Conservation (phyloP, 2,329 filamentous ascomycete species). For the Trichoderma breve region DNA sequence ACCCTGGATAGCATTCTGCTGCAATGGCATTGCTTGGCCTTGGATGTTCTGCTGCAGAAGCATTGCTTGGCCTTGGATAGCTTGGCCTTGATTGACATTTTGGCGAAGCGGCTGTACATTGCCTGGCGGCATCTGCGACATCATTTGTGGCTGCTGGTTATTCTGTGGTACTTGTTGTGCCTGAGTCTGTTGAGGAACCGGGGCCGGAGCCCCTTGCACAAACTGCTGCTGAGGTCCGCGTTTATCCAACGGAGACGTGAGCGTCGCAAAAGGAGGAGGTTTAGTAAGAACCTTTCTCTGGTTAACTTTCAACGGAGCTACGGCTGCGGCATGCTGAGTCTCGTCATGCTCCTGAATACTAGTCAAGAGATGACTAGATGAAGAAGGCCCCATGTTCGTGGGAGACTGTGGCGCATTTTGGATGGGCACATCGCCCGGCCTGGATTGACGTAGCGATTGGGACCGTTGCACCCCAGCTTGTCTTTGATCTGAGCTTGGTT, state of each 20-base stretch:
- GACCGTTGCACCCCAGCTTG: slow-evolving; percentile 8
- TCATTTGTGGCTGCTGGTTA: neutral
- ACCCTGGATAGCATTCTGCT: neutral
- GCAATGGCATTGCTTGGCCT: neutral
- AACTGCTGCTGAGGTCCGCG: neutral
- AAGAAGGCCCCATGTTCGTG: neutral
- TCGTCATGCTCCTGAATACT: slow-evolving; percentile 25
- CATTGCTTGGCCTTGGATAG: neutral
- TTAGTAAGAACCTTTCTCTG: slow-evolving; percentile 8
- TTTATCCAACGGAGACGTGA: neutral
- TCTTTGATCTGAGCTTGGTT: neutral
- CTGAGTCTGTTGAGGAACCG: neutral
- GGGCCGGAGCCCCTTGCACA: neutral
- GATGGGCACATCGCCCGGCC: neutral
- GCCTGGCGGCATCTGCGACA: neutral
- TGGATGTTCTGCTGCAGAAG: neutral
- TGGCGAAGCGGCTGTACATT: neutral
- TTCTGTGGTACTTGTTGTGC: neutral
- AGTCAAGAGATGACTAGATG: slow-evolving; percentile 19
- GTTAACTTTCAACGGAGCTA: neutral
- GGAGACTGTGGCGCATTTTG: slow-evolving; percentile 3
- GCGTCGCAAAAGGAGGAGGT: slow-evolving; percentile 7
- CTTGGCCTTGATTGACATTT: neutral
- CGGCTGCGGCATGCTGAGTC: neutral
- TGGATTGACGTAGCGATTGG: slow-evolving; percentile 10